Evolutionary conservation across 768 basidiomycete genomes (phyloP), one percentile per base, ranked within the genome.

Genomic region (Boletus pseudopeckii): DNA sequence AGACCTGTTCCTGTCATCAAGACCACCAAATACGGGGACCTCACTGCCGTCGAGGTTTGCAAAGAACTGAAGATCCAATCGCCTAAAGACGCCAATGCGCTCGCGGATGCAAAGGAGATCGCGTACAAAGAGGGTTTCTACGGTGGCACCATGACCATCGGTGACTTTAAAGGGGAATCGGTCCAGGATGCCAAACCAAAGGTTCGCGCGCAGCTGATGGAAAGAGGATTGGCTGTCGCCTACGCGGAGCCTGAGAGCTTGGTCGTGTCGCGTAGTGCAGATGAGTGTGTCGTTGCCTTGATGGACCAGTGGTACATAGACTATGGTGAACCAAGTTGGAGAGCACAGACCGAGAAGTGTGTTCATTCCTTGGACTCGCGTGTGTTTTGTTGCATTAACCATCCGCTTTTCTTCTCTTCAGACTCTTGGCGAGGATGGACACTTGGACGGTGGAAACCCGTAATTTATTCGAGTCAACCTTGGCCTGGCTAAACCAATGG

Each of bases 281-380:
- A 99, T 65, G 96, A 98, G 72, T 99, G 97, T 75, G 90, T 98
- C 18, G 93, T 99, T 53, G 95, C 96, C 4, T 75, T 99, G 60
- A 95, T 94, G 84, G 97, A 99, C 69, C 97, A 99, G 72, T 99
- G 96, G 95, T 99, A 98, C 72, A 74, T 98, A 71, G 93, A 98
- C 71, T 99, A 98, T 63, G 97, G 96, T 62, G 93, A 98, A 75
- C 71, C 82, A 1, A 67, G 70, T n/a, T 99, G 97, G 97, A 90
- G 86, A 70, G 81, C 79, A 15, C 81, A 90, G 64, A 84, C 92
- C 6, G 89, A 93, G 70, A 85, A 79, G 92, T 92, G 65, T 48
- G 84, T 78, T 2, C 38, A 52, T 20, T 47, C 36, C n/a, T 36
- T 48, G 15, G 22, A 32, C 9, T 53, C 39, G 43, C 17, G 14